A percentile compares a stretch with the other conserved stretches of the same genome.
Evolutionary conservation across 768 basidiomycete species (phyloP).

Genomic region (Psilocybe sp.): DNA sequence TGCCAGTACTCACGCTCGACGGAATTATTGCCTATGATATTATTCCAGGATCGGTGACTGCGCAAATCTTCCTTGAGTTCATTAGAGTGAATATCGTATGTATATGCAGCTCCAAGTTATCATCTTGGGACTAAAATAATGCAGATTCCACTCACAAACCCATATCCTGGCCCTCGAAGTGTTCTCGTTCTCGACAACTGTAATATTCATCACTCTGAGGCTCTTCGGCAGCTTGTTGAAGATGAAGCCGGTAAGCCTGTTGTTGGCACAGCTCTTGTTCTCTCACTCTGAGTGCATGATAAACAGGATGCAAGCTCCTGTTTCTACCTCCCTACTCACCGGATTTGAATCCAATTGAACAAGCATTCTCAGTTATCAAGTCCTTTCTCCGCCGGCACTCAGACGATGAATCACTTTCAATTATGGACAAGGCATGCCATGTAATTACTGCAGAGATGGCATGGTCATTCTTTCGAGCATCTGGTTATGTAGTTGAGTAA

Average conservation of each 20-base stretch:
- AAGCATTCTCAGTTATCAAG: conserved; percentile 26
- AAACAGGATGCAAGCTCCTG: too few species aligned
- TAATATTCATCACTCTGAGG: conserved; percentile 15
- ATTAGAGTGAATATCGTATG: conserved; percentile 10
- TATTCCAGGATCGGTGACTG: conserved; percentile 13
- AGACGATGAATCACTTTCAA: conserved; percentile 14
- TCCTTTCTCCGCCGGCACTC: conserved; percentile 30
- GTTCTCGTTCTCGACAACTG: conserved; percentile 14
- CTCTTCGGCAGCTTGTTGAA: conserved; percentile 14
- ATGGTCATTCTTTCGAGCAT: conserved; percentile 18
- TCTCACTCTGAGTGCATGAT: too few species aligned
- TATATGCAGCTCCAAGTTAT: neutral
- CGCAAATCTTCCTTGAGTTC: conserved; percentile 8
- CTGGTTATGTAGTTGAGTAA: conserved; percentile 19
- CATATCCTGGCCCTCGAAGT: conserved; percentile 11
- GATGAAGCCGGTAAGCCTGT: conserved; percentile 10
- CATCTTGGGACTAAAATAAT: neutral
- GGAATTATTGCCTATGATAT: conserved; percentile 15
- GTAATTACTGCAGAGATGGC: conserved; percentile 19
- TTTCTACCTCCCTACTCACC: conserved; percentile 33
- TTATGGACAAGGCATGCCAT: conserved; percentile 22
- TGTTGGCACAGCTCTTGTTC: too few species aligned
- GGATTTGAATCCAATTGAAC: conserved; percentile 32
- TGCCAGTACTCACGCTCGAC: conserved; percentile 11
- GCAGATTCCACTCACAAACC: conserved; percentile 16